Base-by-base conservation (phyloP, 495 filamentous ascomycete genomes). In the Xylaria longipes region DNA sequence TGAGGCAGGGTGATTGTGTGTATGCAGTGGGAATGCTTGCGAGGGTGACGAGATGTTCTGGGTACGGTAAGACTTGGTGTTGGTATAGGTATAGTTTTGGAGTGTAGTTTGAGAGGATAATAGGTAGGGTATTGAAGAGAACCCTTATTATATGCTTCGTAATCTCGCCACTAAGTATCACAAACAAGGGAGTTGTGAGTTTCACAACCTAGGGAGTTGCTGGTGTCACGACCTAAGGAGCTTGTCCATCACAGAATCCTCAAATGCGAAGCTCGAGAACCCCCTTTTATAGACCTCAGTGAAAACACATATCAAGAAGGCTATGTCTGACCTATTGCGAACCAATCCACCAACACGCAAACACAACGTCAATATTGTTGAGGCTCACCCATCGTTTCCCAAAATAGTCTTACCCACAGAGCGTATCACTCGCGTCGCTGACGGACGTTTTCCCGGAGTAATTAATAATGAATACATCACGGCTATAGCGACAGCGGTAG, bases 391-490 rank as follows among this genome's bases (percentile, higher is more conserved):
- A 58, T 9, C 52, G 50, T 14, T 25, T 31, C 29, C 31, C 33
- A 35, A 60, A 2, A 39, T 14, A 22, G 41, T 37, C 37, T 63
- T 63, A 29, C 37, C 37, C 60, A 63, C 35, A n/a, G 33, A 63
- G 37, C 22, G n/a, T 43, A 7, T 15, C 37, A 25, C 29, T 63
- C 37, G 60, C 60, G 37, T 63, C 5, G 37, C 33, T 37, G 2
- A 37, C 1, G 7, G 20, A 11, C 57, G 8, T 29, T 29, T 9
- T 22, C 31, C 52, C 33, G 33, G 9, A 6, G 57, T 37, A 60
- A 60, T 60, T 37, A 60, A 60, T 60, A 60, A 60, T 60, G 33
- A 60, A 60, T 58, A 14, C 2, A n/a, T 37, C 20, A 11, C 57
- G 17, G 33, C 2, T 35, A 58, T 35, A 2, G 11, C 3, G 3